Base-by-base conservation (phyloP, 176 grass and related monocot genomes). In the Cenchrus purpureus region DNA sequence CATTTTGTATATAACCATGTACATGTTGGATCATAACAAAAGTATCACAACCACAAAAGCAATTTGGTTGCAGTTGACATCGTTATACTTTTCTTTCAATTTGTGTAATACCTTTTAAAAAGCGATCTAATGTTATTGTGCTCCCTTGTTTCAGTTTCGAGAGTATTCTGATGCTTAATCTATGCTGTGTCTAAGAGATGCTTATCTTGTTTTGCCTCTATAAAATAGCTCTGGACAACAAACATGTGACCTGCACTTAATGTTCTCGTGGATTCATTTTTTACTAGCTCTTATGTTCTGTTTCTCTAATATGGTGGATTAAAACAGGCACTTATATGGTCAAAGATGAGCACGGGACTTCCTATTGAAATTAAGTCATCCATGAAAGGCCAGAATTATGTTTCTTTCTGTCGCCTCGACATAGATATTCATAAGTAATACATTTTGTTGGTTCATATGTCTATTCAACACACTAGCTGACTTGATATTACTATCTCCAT, bases 291-390 rank as follows among this genome's bases (percentile, higher is more conserved):
- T 51, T 31, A 59, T 74, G 63, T 20, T 67, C 50, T 43, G 25
- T 74, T 60, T 60, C 4, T 4, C 5, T 77, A 45, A 45, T 25
- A 77, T 45, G 37, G 64, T 68, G 68, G 56, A 73, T 56, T 83
- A 46, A 85, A 85, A 87, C 93, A 98, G 96, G 96, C 96, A 88
- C 88, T 98, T 57, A 95, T 95, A 90, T 98, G 96, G 96, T 95
- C 91, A 77, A 98, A 98, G 86, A 98, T 95, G 96, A 98, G 96
- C 56, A 98, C 96, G 20, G 89, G 96, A 43, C 96, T 98, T 90
- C 96, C 93, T 53, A 98, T 98, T 85, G 96, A 98, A 58, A 98
- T 98, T 83, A 88, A 69, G 22, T 98, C 96, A 73, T 88, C 93
- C 3, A 91, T 95, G 93, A 95, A 89, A 78, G 91, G 83, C 28